Evolutionary conservation across 1,284 basidiomycete species (phyloP).

Genomic region (Malassezia pachydermatis): DNA sequence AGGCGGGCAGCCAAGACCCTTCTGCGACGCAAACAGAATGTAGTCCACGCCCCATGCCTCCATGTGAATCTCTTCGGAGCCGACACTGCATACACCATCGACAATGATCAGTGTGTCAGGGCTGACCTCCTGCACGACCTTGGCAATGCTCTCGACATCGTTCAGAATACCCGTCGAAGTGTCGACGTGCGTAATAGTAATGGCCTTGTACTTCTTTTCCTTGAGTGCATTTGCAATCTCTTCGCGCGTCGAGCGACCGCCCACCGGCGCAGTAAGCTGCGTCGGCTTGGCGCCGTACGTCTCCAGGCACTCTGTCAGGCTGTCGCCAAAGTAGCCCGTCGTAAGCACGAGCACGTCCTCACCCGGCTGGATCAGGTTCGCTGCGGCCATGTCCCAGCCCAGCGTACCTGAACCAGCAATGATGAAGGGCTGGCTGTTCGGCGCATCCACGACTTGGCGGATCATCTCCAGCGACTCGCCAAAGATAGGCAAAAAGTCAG

Average conservation of each 20-base stretch:
- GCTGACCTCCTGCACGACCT: slow-evolving; percentile 65
- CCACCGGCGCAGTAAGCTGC: slow-evolving; percentile 71
- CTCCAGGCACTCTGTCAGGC: slow-evolving; percentile 50
- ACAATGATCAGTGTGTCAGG: slow-evolving; percentile 77
- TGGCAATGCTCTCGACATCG: slow-evolving; percentile 67
- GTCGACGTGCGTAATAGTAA: slow-evolving; percentile 82
- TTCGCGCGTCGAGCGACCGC: slow-evolving; percentile 59
- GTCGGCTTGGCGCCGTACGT: slow-evolving; percentile 85
- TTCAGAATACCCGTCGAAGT: slow-evolving; percentile 64
- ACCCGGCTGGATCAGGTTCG: slow-evolving; percentile 68
- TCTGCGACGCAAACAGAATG: slow-evolving; percentile 81
- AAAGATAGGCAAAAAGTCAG: slow-evolving; percentile 79
- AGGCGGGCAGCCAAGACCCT: slow-evolving; percentile 89
- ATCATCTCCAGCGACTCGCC: slow-evolving; percentile 83
- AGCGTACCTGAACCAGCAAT: slow-evolving; percentile 88
- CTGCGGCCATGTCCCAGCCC: slow-evolving; percentile 59
- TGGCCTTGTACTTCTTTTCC: slow-evolving; percentile 74
- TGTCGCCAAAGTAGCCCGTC: slow-evolving; percentile 47
- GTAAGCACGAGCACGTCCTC: slow-evolving; percentile 72
- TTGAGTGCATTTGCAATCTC: slow-evolving; percentile 64
- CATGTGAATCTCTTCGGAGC: slow-evolving; percentile 83
- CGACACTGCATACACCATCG: slow-evolving; percentile 91
- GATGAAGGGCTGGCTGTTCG: slow-evolving; percentile 57
- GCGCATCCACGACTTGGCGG: slow-evolving; percentile 56
- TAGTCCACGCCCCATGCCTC: slow-evolving; percentile 90